Conservation (phyloP, 805 yeast genomes). For the Candida sakaeoensis region DNA sequence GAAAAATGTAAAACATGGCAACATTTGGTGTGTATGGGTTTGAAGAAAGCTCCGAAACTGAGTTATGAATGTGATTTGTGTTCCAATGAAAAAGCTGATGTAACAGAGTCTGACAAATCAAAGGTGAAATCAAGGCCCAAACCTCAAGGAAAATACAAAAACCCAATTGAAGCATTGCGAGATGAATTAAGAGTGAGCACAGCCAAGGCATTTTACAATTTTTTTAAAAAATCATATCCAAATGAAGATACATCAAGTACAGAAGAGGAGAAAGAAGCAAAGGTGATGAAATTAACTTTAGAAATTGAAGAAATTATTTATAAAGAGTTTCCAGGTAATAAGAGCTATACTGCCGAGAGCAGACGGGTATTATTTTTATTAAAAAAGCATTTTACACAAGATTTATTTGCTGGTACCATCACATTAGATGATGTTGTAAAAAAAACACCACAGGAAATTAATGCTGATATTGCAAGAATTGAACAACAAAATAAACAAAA, state of each 20-base stretch:
- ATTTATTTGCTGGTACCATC: constrained; percentile 52
- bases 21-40: constrained; percentile 62
- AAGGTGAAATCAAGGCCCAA: background rate
- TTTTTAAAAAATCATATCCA: constrained; percentile 41
- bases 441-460: constrained; percentile 72
- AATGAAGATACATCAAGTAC: constrained; percentile 18
- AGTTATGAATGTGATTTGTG: constrained; percentile 51
- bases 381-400: constrained; percentile 42
- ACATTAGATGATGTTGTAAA: constrained; percentile 56
- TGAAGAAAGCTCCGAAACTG: constrained; percentile 39
- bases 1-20: constrained; percentile 70
- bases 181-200: constrained; percentile 47
- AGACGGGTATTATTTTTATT: constrained; percentile 59
- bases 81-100: background rate
- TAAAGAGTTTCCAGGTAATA: constrained; percentile 29
- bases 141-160: too few relatives aligned
- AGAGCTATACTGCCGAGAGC: constrained; percentile 61
- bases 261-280: constrained; percentile 22
- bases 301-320: constrained; percentile 51
- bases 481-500: constrained; percentile 12
- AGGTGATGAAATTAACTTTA: constrained; percentile 45
- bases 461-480: constrained; percentile 61
- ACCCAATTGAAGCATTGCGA: constrained; percentile 14
- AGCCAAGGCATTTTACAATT: constrained; percentile 46
- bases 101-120: background rate